These are phyloP conservation scores for Pythium phragmiticola DNA, from an alignment of 352 stramenopile species.

Conservation along the genomic window DNA sequence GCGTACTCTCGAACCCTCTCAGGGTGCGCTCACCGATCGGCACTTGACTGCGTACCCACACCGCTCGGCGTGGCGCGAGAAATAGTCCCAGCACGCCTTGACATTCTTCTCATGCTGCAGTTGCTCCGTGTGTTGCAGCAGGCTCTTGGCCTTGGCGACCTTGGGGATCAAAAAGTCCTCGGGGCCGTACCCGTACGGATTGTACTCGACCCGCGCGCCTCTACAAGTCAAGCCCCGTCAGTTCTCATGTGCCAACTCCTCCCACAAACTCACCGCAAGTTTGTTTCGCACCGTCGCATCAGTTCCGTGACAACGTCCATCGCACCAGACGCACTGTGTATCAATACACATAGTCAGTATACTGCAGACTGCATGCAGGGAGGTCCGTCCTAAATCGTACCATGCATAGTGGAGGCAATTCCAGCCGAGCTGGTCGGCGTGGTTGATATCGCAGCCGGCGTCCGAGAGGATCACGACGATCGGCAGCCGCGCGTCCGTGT, in stretches of 20 bases:
- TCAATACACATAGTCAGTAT: constrained; percentile 6
- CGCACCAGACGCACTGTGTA: constrained; percentile 59
- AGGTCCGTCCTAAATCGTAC: constrained; percentile 26
- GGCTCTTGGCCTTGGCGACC: constrained; percentile 72
- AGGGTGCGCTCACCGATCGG: constrained; percentile 45
- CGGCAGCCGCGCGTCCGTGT: constrained; percentile 74
- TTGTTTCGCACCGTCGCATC: constrained; percentile 47
- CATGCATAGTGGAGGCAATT: constrained; percentile 87
- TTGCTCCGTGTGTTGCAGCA: constrained; percentile 86
- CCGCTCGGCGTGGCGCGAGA: constrained; percentile 68
- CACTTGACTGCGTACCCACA: constrained; percentile 71
- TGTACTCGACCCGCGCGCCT: constrained; percentile 69
- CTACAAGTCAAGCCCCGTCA: constrained; percentile 18
- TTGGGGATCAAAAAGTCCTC: constrained; percentile 86
- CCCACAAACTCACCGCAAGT: not conserved
- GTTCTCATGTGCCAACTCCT: not conserved
- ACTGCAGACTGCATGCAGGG: not conserved
- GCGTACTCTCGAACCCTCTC: not conserved
- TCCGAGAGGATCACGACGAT: constrained; percentile 86
- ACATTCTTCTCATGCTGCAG: constrained; percentile 83
- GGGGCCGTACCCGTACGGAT: constrained; percentile 82
- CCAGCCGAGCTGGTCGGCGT: constrained; percentile 81
- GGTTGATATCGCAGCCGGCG: constrained; percentile 83
- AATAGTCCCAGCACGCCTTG: constrained; percentile 71
- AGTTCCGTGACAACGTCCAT: constrained; percentile 73